Conservation (phyloP, 2,329 filamentous ascomycete species). For the Trichoderma arundinaceum region DNA sequence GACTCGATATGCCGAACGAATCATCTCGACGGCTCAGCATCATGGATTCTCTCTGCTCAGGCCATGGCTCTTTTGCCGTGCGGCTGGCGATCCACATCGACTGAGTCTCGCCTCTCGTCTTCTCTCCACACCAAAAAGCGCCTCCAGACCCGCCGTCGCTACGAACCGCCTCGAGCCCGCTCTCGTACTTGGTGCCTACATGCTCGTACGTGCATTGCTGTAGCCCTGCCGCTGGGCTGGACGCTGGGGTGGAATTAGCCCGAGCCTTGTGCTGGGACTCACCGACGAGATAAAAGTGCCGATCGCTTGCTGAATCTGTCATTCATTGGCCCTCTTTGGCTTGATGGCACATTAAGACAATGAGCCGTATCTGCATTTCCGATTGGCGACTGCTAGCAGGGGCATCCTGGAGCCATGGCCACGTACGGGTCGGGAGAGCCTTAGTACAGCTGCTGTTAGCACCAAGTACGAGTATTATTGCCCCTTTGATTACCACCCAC, state of each 20-base stretch:
- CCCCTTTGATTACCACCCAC: conserved; percentile 31
- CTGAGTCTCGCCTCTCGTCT: not conserved
- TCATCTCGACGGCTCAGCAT: not conserved
- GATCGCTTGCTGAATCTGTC: conserved; percentile 21
- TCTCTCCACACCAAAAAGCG: not conserved
- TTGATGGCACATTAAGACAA: conserved; percentile 26
- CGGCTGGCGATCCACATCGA: too few species aligned
- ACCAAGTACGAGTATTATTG: not conserved
- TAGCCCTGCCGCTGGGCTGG: conserved; percentile 10
- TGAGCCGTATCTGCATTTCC: conserved; percentile 20
- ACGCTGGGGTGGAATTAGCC: not conserved
- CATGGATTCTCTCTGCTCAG: too few species aligned
- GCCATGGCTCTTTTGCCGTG: too few species aligned
- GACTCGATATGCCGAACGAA: not conserved
- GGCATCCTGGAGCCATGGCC: conserved; percentile 16
- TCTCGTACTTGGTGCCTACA: not conserved
- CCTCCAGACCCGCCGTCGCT: conserved; percentile 5
- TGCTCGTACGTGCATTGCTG: not conserved
- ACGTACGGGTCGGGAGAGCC: conserved; percentile 15
- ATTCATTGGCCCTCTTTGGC: conserved; percentile 1
- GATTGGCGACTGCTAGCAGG: conserved; percentile 28
- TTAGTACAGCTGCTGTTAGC: conserved; percentile 2
- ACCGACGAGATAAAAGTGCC: conserved; percentile 12
- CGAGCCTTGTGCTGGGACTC: not conserved
- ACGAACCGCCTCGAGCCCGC: conserved; percentile 18